phyloP scores from a whole-genome alignment of 2,329 filamentous ascomycete genomes.

The Purpureocillium takamizusanense region DNA sequence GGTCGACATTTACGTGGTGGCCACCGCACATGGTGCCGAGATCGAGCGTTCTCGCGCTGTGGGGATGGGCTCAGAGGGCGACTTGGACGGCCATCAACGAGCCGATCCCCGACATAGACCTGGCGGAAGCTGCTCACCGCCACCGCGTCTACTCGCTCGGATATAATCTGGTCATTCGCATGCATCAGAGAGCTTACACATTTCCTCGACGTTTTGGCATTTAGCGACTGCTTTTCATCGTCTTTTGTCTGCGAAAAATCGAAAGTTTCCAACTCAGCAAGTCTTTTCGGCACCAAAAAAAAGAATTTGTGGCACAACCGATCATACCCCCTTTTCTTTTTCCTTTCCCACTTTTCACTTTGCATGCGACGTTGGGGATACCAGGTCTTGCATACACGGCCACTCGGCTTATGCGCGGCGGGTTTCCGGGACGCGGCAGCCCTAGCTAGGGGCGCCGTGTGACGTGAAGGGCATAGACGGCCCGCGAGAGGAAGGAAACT shows the following conservation, averaged over 20 bases:
- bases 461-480: conserved; percentile 10
- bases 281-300: conserved; percentile 31
- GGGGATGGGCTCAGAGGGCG: conserved; percentile 2
- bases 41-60: conserved; percentile 4
- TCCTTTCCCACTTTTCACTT: conserved; percentile 12
- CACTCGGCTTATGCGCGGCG: conserved; percentile 7
- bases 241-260: conserved; percentile 16
- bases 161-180: neutral
- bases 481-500: conserved; percentile 10
- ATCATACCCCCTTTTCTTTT: conserved; percentile 26
- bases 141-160: neutral
- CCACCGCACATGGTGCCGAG: conserved; percentile 1
- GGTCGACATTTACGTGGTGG: conserved; percentile 1
- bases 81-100: conserved; percentile 3
- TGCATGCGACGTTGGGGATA: conserved; percentile 12
- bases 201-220: conserved; percentile 32
- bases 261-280: conserved; percentile 20
- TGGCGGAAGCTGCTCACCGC: neutral
- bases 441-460: conserved; percentile 11
- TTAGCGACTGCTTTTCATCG: conserved; percentile 30
- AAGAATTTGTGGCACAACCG: conserved; percentile 20
- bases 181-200: neutral
- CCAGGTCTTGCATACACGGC: conserved; percentile 5
- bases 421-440: conserved; percentile 8
- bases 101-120: conserved; percentile 1